phyloP scores from a whole-genome alignment of 768 basidiomycete species.

The Hygrophoropsis aurantiaca region DNA sequence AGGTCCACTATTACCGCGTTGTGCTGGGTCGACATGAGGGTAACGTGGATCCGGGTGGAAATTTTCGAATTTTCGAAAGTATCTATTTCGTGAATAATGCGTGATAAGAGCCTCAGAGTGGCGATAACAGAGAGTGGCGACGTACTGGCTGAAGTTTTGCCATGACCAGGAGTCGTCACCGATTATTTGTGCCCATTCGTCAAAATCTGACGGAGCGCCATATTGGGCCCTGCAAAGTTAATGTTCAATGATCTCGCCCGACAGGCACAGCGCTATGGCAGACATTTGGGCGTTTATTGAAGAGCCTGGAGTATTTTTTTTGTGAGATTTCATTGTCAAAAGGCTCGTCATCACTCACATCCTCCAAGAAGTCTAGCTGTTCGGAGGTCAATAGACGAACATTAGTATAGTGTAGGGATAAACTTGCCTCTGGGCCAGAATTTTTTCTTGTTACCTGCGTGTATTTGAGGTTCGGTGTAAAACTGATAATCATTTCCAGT shows the following conservation, averaged over 20 bases:
- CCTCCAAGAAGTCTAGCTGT: slow-evolving; percentile 70
- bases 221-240: slow-evolving; percentile 44
- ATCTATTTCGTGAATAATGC: no score
- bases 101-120: slow-evolving; percentile 1
- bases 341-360: slow-evolving; percentile 46
- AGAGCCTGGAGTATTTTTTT: slow-evolving; percentile 39
- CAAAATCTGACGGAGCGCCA: slow-evolving; percentile 66
- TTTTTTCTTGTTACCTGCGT: slow-evolving; percentile 44
- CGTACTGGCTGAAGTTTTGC: slow-evolving; percentile 51
- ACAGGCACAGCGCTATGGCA: background rate
- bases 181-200: slow-evolving; percentile 58
- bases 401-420: background rate
- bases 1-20: slow-evolving; percentile 54
- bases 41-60: slow-evolving; percentile 51
- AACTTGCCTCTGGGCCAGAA: slow-evolving; percentile 67
- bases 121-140: background rate
- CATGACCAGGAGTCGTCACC: slow-evolving; percentile 58
- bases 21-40: slow-evolving; percentile 45
- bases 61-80: slow-evolving; percentile 68
- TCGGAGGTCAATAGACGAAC: background rate
- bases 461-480: slow-evolving; percentile 54
- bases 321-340: background rate
- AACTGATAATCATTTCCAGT: slow-evolving; percentile 52
- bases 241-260: slow-evolving; percentile 6
- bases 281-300: slow-evolving; percentile 63